Percentiles rank a stretch among this genome's conserved stretches.
Conservation (phyloP, 768 basidiomycete species). For the Mycena floridula region DNA sequence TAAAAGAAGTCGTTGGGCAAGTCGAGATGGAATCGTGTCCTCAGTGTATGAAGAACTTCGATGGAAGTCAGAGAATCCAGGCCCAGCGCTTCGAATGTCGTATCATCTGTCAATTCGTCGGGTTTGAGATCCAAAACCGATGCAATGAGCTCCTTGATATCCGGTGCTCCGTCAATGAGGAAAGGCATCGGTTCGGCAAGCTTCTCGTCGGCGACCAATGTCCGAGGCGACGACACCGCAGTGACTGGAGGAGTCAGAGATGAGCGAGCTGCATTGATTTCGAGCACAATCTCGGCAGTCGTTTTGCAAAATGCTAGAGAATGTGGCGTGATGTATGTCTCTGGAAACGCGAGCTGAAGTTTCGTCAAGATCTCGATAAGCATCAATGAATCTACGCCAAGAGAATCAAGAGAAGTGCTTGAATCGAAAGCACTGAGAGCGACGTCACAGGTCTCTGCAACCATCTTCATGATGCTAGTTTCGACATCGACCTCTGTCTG, state of each 20-base stretch:
- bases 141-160: conserved; percentile 35
- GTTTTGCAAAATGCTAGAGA: conserved; percentile 29
- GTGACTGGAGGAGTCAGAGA: conserved; percentile 10
- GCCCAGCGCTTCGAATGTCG: conserved; percentile 44
- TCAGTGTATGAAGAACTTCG: conserved; percentile 47
- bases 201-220: conserved; percentile 32
- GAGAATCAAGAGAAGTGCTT: conserved; percentile 37
- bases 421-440: conserved; percentile 25
- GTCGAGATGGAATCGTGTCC: conserved; percentile 30
- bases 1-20: conserved; percentile 41
- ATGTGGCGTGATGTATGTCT: conserved; percentile 20
- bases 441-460: conserved; percentile 37
- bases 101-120: conserved; percentile 35
- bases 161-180: conserved; percentile 15
- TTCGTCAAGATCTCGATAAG: conserved; percentile 47
- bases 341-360: conserved; percentile 30
- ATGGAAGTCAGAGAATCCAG: conserved; percentile 63
- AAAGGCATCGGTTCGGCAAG: conserved; percentile 14
- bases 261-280: conserved; percentile 11
- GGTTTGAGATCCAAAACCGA: conserved; percentile 37
- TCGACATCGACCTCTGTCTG: conserved; percentile 21
- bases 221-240: conserved; percentile 32
- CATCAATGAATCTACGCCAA: conserved; percentile 63
- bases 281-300: conserved; percentile 27
- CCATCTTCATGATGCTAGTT: conserved; percentile 25